Conservation (phyloP, 2,329 filamentous ascomycete genomes). For the Cercospora berteroae region DNA sequence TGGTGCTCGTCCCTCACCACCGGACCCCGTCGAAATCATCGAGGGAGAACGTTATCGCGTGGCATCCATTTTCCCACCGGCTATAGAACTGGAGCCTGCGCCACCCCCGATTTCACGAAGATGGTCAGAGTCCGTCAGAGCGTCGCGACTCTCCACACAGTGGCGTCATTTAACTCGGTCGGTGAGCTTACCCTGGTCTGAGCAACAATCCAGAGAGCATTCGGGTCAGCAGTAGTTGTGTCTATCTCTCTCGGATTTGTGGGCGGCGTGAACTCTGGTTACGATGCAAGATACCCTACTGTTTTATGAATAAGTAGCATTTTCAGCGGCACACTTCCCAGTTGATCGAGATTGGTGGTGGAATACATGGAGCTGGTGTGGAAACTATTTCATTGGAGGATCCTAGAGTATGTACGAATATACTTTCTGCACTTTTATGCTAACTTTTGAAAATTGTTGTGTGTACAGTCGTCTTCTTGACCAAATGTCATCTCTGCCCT, state of each 20-base stretch:
- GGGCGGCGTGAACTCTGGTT: background rate
- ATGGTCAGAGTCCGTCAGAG: background rate
- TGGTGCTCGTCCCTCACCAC: background rate
- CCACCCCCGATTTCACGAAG: background rate
- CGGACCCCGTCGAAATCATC: constrained; percentile 7
- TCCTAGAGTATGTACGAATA: background rate
- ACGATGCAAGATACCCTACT: background rate
- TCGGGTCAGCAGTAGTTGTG: background rate
- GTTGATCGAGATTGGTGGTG: background rate
- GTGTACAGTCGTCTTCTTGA: background rate
- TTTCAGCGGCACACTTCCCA: background rate
- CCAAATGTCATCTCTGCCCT: background rate
- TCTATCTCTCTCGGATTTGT: background rate
- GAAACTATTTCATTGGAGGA: background rate
- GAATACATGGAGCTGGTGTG: background rate
- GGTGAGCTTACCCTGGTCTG: background rate
- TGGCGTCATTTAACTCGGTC: background rate
- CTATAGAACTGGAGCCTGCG: background rate
- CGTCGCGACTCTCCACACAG: background rate
- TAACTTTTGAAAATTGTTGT: too few relatives aligned
- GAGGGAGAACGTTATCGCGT: constrained; percentile 3
- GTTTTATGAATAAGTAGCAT: background rate
- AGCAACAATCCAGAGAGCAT: background rate
- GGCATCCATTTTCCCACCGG: background rate
- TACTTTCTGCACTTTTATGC: background rate